Percentiles rank a stretch among this genome's conserved stretches.
These are phyloP conservation scores for Vaccinium macrocarpon DNA, from an alignment of 148 eudicot species.

Conservation along the genomic window DNA sequence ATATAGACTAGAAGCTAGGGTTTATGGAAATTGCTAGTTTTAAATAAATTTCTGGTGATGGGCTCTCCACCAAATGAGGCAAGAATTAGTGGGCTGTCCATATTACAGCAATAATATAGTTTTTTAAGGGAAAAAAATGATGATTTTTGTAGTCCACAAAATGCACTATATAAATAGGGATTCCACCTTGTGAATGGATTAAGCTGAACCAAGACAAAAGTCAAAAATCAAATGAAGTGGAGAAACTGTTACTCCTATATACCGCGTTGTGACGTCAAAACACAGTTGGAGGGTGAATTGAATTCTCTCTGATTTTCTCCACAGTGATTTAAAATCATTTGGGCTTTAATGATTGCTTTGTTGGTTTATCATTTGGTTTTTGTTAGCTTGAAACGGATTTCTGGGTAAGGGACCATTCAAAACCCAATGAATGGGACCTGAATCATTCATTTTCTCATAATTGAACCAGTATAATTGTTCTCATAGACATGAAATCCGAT, in stretches of 20 bases:
- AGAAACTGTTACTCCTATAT: neutral
- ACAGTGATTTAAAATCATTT: neutral
- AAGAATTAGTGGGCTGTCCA: conserved; percentile 22
- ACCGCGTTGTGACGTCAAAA: neutral
- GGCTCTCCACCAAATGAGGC: conserved; percentile 28
- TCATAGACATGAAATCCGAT: too few relatives aligned
- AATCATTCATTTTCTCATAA: too few relatives aligned
- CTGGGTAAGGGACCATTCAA: neutral
- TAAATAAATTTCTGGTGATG: conserved; percentile 6
- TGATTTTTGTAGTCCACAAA: neutral
- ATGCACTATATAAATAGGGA: conserved; percentile 12
- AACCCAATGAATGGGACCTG: too few relatives aligned
- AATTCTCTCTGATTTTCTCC: neutral
- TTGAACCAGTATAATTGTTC: too few relatives aligned
- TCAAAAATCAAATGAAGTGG: conserved; percentile 8
- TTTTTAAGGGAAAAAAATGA: neutral
- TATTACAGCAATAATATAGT: neutral
- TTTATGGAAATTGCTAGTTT: conserved; percentile 8
- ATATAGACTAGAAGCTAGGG: conserved; percentile 16
- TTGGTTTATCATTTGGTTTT: neutral
- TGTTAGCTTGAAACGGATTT: neutral
- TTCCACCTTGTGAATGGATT: conserved; percentile 15
- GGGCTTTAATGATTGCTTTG: neutral
- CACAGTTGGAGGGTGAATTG: neutral
- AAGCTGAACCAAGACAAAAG: neutral